These are phyloP conservation scores for Amylostereum chailletii DNA, from an alignment of 1,284 basidiomycete species.

Conservation along the genomic window DNA sequence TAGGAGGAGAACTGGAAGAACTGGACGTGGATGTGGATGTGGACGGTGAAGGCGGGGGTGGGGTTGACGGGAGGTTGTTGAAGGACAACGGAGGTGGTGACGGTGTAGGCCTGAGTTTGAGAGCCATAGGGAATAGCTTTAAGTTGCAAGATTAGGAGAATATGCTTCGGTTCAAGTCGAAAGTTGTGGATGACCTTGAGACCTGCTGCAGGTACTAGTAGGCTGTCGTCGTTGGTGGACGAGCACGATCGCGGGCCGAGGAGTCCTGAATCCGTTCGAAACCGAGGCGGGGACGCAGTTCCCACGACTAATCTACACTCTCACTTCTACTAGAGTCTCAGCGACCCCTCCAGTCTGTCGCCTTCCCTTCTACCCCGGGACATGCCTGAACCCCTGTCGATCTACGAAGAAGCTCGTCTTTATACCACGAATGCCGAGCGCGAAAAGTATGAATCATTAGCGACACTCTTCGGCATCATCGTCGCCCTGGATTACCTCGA, in stretches of 20 bases:
- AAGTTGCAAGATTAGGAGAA: constrained; percentile 2
- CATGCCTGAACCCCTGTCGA: constrained; percentile 35
- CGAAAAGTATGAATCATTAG: constrained; percentile 83
- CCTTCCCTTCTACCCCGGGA: too few species aligned
- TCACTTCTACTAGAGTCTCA: too few species aligned
- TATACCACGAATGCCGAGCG: constrained; percentile 86
- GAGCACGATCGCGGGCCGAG: too few species aligned
- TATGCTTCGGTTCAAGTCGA: too few species aligned
- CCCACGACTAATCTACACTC: too few species aligned
- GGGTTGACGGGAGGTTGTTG: constrained; percentile 33
- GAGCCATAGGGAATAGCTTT: constrained; percentile 27
- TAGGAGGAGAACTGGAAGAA: constrained; percentile 52
- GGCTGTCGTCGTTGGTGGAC: too few species aligned
- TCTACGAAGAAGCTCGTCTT: constrained; percentile 89
- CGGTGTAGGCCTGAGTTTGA: constrained; percentile 46
- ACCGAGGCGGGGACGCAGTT: too few species aligned
- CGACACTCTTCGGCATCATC: constrained; percentile 89
- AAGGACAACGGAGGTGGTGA: constrained; percentile 47
- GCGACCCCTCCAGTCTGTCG: too few species aligned
- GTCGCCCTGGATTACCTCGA: constrained; percentile 92
- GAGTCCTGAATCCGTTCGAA: too few species aligned
- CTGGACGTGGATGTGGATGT: constrained; percentile 4
- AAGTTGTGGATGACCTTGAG: too few species aligned
- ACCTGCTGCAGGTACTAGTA: too few species aligned
- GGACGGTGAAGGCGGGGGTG: constrained; percentile 27